A percentile compares a stretch with the other conserved stretches of the same genome.
Evolutionary conservation across 2,329 filamentous ascomycete species (phyloP).

Genomic region (Neobulgaria alba): DNA sequence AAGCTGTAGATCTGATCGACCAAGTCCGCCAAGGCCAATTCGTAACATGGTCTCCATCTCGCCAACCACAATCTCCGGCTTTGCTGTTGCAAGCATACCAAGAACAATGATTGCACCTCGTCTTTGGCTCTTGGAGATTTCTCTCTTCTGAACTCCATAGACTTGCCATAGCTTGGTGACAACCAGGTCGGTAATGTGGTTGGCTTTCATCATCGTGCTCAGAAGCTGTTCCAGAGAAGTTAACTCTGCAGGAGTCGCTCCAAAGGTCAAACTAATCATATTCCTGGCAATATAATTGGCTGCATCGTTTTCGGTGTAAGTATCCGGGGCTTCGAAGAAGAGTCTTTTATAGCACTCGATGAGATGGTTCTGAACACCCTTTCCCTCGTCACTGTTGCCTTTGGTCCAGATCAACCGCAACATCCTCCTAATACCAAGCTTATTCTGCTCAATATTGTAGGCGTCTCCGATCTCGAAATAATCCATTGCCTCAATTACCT

Average conservation of each 20-base stretch:
- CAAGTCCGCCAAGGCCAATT: constrained; percentile 76
- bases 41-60: constrained; percentile 93
- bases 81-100: constrained; percentile 90
- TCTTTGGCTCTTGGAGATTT: constrained; percentile 85
- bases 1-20: constrained; percentile 73
- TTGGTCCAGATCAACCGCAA: constrained; percentile 98
- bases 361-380: constrained; percentile 91
- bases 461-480: constrained; percentile 94
- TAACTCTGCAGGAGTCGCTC: constrained; percentile 86
- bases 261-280: constrained; percentile 98
- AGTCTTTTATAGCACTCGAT: constrained; percentile 95
- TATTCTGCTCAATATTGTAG: constrained; percentile 91
- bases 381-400: constrained; percentile 97
- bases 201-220: constrained; percentile 94
- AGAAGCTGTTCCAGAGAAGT: constrained; percentile 92
- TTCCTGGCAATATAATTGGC: constrained; percentile 95
- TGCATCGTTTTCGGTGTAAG: constrained; percentile 79
- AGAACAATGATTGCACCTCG: constrained; percentile 92
- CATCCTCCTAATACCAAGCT: constrained; percentile 89
- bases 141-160: constrained; percentile 86
- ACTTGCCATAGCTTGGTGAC: constrained; percentile 95
- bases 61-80: constrained; percentile 84
- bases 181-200: constrained; percentile 76
- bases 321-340: constrained; percentile 90
- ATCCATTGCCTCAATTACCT: constrained; percentile 98